These are phyloP conservation scores for Boletus holoroseus DNA, from an alignment of 1,284 basidiomycete species.

Conservation along the genomic window DNA sequence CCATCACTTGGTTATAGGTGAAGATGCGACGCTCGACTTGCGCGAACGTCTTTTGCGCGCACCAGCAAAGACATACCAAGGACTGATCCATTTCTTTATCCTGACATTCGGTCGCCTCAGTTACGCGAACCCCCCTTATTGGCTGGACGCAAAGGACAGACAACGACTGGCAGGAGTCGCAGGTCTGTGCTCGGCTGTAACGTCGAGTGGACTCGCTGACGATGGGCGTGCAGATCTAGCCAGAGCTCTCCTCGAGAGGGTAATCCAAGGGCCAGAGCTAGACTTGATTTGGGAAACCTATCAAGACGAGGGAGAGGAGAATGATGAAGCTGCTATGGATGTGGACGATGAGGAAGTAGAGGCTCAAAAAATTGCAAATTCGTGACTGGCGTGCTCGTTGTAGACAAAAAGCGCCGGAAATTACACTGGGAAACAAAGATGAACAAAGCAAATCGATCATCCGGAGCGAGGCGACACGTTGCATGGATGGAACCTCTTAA, in stretches of 20 bases:
- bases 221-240: constrained; percentile 48
- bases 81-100: constrained; percentile 70
- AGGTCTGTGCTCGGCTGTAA: constrained; percentile 40
- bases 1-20: constrained; percentile 52
- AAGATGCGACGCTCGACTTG: constrained; percentile 44
- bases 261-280: constrained; percentile 71
- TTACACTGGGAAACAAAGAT: background rate
- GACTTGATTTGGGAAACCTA: constrained; percentile 69
- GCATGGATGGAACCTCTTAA: constrained; percentile 3
- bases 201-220: constrained; percentile 14
- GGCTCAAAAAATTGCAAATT: constrained; percentile 26
- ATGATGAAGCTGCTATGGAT: constrained; percentile 49
- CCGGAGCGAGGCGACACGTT: background rate
- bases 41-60: constrained; percentile 51
- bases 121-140: constrained; percentile 64
- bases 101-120: constrained; percentile 71
- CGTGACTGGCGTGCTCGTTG: constrained; percentile 6
- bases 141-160: constrained; percentile 45
- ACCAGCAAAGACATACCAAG: constrained; percentile 52
- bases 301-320: constrained; percentile 44
- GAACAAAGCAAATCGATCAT: background rate
- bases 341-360: constrained; percentile 35
- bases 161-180: constrained; percentile 45
- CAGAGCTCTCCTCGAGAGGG: constrained; percentile 62
- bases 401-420: background rate